Base-by-base conservation (phyloP, 495 filamentous ascomycete species). In the Penicillium diatomitis region DNA sequence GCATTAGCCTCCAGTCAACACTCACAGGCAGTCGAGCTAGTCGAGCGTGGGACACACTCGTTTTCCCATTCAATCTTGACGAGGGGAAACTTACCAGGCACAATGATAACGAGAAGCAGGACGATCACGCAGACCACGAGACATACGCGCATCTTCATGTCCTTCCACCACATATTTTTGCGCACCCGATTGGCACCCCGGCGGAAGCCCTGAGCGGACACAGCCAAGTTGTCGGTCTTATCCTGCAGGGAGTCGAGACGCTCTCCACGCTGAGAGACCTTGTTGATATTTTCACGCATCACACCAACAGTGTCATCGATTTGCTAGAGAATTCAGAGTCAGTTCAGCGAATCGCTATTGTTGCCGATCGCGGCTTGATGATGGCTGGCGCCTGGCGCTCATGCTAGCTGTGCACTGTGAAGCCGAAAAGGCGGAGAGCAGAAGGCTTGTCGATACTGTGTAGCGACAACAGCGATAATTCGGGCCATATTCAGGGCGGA, bases 101-200 rank as follows among this genome's bases (percentile, higher is more conserved):
- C 84, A 60, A 96, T 90, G 62, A 98, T 96, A 62, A 98, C 80
- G 47, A 95, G 71, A 48, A 97, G 76, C 53, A 97, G 71, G 46
- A 96, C 73, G 58, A 96, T 84, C 68, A 97, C 84, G 50, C 87
- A 91, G 48, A 84, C 76, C 50, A 89, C 85, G 59, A 99, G 73
- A 67, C 90, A 97, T 72, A 96, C 92, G 61, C 91, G 83, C 92
- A 97, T 99, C 79, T 95, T 96, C 89, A 97, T 96, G 68, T 98
- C 91, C 80, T 90, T 86, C 86, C 83, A 86, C 83, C 82, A 89
- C 84, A 96, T 95, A 64, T 89, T 75, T 79, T 96, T 97, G 57
- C 91, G 81, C 49, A 97, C 91, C 54, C 87, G 78, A 72, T 96
- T 97, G 60, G 92, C 92, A 50, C 92, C 90, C 48, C 89, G 83